phyloP scores from a whole-genome alignment of 2,329 filamentous ascomycete genomes.

The Trichophyton mentagrophytes region DNA sequence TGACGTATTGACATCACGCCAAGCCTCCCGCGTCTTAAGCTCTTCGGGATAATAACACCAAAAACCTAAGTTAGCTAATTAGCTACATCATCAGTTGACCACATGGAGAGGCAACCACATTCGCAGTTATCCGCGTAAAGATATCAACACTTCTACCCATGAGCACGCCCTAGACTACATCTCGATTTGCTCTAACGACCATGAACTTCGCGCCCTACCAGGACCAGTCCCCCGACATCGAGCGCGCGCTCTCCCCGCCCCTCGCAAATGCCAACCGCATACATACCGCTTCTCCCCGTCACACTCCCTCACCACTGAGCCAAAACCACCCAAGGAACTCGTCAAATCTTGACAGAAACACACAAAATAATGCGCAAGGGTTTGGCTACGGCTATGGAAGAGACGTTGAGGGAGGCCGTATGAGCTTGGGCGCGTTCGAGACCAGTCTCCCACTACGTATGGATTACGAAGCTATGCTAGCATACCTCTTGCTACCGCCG shows the following conservation, averaged over 20 bases:
- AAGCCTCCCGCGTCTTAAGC: not conserved
- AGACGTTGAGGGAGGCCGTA: conserved; percentile 40
- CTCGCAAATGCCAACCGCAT: conserved; percentile 43
- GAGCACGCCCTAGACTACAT: not conserved
- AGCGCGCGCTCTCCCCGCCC: conserved; percentile 65
- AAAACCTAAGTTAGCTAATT: not conserved
- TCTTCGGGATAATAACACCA: not conserved
- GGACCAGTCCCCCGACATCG: conserved; percentile 74
- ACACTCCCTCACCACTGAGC: conserved; percentile 29
- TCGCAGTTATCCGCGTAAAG: not conserved
- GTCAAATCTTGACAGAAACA: conserved; percentile 18
- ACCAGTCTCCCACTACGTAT: conserved; percentile 77
- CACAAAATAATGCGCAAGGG: conserved; percentile 13
- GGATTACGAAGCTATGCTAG: conserved; percentile 80
- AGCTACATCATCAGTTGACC: not conserved
- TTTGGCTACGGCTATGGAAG: conserved; percentile 13
- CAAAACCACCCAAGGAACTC: conserved; percentile 14
- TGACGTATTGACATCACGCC: not conserved
- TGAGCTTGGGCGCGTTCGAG: conserved; percentile 68
- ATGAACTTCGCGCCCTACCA: conserved; percentile 98
- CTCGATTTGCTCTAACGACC: conserved; percentile 13
- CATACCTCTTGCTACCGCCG: conserved; percentile 75
- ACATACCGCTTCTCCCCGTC: conserved; percentile 37
- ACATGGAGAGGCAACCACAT: not conserved
- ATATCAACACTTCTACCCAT: not conserved